phyloP scores from a whole-genome alignment of 805 yeast species.

The Lipomyces sp. region DNA sequence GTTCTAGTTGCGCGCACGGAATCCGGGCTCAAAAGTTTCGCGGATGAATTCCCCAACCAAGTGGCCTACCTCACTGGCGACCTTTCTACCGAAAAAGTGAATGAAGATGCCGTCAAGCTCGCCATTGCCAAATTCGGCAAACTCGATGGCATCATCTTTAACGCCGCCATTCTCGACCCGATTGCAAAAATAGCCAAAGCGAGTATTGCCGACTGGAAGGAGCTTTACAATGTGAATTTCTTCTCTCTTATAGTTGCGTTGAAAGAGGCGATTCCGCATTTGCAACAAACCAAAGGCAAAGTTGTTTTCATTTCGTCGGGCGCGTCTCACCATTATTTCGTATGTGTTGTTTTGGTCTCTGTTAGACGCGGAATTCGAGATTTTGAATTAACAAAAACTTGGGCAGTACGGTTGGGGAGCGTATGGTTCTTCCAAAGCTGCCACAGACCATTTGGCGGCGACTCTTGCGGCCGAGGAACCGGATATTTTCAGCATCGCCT shows the following conservation, averaged over 20 bases:
- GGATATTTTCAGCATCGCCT: constrained; percentile 62
- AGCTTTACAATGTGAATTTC: constrained; percentile 73
- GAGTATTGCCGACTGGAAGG: constrained; percentile 62
- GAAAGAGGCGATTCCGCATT: constrained; percentile 57
- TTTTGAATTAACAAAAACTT: not conserved
- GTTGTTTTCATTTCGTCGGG: constrained; percentile 88
- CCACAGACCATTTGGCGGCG: constrained; percentile 74
- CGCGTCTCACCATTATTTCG: constrained; percentile 67
- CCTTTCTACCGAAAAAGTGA: constrained; percentile 50
- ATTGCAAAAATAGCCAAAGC: constrained; percentile 61
- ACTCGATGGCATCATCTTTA: constrained; percentile 61
- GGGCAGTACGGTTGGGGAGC: constrained; percentile 79
- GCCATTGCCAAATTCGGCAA: constrained; percentile 52
- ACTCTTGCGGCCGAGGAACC: constrained; percentile 73
- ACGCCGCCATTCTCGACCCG: constrained; percentile 82
- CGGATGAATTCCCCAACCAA: constrained; percentile 37
- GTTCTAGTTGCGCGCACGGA: constrained; percentile 45
- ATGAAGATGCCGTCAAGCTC: constrained; percentile 48
- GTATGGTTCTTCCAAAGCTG: constrained; percentile 91
- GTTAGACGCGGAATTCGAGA: constrained; percentile 8
- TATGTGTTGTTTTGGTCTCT: constrained; percentile 27
- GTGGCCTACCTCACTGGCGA: constrained; percentile 56
- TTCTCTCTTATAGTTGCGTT: constrained; percentile 65
- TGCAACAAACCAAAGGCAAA: constrained; percentile 62
- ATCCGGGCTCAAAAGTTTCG: constrained; percentile 23